Conservation (phyloP, 139 green algal genomes). For the Deuterostichococcus epilithicus region DNA sequence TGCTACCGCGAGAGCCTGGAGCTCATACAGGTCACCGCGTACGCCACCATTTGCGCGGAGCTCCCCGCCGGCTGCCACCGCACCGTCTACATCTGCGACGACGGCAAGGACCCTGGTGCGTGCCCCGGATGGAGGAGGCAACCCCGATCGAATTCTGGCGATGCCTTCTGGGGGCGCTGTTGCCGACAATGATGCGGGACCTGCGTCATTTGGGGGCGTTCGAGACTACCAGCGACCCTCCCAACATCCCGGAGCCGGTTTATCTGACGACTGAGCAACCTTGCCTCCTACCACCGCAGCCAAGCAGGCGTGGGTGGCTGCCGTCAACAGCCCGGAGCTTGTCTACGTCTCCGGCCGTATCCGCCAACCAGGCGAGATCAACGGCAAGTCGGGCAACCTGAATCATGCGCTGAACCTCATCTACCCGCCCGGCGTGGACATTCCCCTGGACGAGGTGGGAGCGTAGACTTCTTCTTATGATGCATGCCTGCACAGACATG, state of each 20-base stretch:
- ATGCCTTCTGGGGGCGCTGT: no score
- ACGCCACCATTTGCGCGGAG: slow-evolving; percentile 1
- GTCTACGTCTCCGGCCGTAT: slow-evolving; percentile 11
- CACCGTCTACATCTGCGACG: slow-evolving; percentile 24
- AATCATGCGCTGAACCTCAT: slow-evolving; percentile 13
- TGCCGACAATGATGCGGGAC: no score
- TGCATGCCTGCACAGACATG: neutral
- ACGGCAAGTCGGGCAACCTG: slow-evolving; percentile 18
- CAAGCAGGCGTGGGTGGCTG: neutral
- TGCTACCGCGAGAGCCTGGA: slow-evolving; percentile 24
- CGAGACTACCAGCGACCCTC: no score
- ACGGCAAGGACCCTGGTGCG: slow-evolving; percentile 23
- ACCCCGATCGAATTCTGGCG: no score
- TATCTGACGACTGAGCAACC: no score
- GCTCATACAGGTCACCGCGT: slow-evolving; percentile 13
- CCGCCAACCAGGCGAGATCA: slow-evolving; percentile 3
- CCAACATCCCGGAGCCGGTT: no score
- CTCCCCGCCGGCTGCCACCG: neutral
- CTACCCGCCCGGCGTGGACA: slow-evolving; percentile 4
- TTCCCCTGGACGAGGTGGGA: slow-evolving; percentile 10
- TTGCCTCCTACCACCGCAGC: no score
- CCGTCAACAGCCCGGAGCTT: slow-evolving; percentile 17
- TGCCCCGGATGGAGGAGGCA: no score
- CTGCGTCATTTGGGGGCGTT: no score
- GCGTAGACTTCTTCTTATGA: neutral